phyloP scores from a whole-genome alignment of 2,329 filamentous ascomycete species.

The Ascochyta koolunga region DNA sequence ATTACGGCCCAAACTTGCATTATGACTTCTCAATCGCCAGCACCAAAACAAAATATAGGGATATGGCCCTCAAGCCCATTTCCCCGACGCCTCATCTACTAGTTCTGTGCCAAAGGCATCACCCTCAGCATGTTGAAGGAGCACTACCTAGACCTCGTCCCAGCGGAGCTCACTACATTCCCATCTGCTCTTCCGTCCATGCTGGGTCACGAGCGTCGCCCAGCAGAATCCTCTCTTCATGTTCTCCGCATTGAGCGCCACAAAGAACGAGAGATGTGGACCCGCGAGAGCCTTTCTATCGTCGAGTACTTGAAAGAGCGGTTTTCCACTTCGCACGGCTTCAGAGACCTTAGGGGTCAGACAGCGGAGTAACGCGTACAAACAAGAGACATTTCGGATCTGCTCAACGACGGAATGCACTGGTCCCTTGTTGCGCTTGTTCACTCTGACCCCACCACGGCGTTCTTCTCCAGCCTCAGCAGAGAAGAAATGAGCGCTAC shows the following conservation, averaged over 20 bases:
- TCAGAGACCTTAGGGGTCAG: constrained; percentile 6
- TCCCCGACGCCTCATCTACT: constrained; percentile 28
- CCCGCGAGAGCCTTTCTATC: constrained; percentile 19
- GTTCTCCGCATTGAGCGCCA: constrained; percentile 15
- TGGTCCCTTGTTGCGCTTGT: constrained; percentile 4
- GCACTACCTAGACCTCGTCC: constrained; percentile 24
- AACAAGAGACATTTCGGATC: constrained; percentile 13
- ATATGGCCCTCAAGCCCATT: constrained; percentile 30
- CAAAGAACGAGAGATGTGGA: constrained; percentile 2
- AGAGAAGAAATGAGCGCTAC: constrained; percentile 1
- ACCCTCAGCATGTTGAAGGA: constrained; percentile 10
- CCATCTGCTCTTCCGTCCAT: constrained; percentile 4
- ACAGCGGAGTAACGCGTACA: constrained; percentile 13
- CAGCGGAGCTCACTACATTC: constrained; percentile 7
- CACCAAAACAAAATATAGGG: constrained; percentile 22
- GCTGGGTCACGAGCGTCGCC: constrained; percentile 14
- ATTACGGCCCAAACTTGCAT: neutral
- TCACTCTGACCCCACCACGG: constrained; percentile 13
- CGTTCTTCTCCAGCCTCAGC: constrained; percentile 16
- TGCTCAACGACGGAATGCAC: constrained; percentile 13
- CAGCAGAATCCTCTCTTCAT: constrained; percentile 15
- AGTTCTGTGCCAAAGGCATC: constrained; percentile 23
- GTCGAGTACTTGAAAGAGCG: constrained; percentile 22
- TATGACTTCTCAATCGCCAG: neutral
- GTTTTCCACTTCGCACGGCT: constrained; percentile 6